Evolutionary conservation across 1,284 basidiomycete species (phyloP), one percentile per base, ranked within the genome.

Genomic region (Earliella scabrosa): DNA sequence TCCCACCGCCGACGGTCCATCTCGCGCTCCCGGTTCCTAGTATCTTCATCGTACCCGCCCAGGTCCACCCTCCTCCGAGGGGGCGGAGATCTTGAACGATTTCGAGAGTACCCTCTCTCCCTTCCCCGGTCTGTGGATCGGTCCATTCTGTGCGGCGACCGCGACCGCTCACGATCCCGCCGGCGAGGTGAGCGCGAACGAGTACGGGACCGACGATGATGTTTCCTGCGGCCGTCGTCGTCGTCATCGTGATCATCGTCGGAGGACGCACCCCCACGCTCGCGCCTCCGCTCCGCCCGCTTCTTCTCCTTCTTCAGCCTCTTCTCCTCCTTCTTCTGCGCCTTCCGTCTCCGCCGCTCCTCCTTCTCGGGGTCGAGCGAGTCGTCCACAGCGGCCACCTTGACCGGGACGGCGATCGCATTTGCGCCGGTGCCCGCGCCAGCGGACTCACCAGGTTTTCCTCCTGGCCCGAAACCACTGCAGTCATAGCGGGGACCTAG

Each of bases 391-490:
- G 65, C 66, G 10, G 66, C 61, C 16, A 68, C 66, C 36, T 59
- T 63, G 10, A 65, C 58, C 4, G 66, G 65, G 24, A 68, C 66
- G 3, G 67, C 67, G 20, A 66, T 66, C 0, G 73, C 70, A 40
- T 72, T 68, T 4, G 73, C 61, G 10, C 74, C 71, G 6, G 77
- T 74, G 18, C 75, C 73, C 1, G 75, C 65, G 26, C 66, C 67
- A 16, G 70, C 66, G 47, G 69, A 52, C 7, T 65, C 58, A 35
- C 63, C 66, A 54, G 73, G 64, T 59, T 80, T 82, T n/a, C 75
- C 68, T 10, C 77, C 74, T 1, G 86, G 80, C 31, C 81, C 85
- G 67, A 87, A 90, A 2, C 88, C 88, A 60, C 87, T 89, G 21
- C 14, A 24, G n/a, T n/a, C n/a, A n/a, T n/a, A 63, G 5, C 52